Evolutionary conservation across 352 stramenopile genomes (phyloP).

Genomic region (Phytophthora parvispora): DNA sequence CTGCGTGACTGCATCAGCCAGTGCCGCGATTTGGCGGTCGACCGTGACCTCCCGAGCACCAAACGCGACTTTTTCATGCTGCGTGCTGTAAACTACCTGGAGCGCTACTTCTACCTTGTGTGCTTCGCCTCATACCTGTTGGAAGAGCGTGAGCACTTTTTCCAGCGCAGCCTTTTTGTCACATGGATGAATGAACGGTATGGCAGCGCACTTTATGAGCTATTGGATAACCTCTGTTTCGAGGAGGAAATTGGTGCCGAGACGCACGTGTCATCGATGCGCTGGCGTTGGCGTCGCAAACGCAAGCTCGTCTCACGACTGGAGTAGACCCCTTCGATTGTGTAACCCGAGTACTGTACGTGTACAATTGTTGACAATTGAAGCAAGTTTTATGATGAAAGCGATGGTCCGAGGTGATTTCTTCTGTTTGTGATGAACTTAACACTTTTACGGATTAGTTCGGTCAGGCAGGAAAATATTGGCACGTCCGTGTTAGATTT

Average conservation of each 20-base stretch:
- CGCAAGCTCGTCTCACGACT: slow-evolving; percentile 86
- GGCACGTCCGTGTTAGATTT: too few relatives aligned
- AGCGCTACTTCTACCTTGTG: slow-evolving; percentile 93
- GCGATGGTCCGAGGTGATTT: too few relatives aligned
- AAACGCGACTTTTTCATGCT: slow-evolving; percentile 89
- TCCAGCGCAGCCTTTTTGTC: slow-evolving; percentile 73
- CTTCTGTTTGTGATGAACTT: too few relatives aligned
- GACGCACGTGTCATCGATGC: slow-evolving; percentile 84
- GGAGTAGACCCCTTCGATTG: slow-evolving; percentile 54
- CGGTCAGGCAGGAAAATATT: too few relatives aligned
- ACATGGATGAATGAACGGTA: slow-evolving; percentile 89
- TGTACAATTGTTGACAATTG: too few relatives aligned
- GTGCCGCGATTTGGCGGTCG: slow-evolving; percentile 79
- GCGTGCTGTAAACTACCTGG: slow-evolving; percentile 89
- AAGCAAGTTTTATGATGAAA: too few relatives aligned
- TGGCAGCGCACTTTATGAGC: slow-evolving; percentile 81
- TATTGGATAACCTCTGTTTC: slow-evolving; percentile 90
- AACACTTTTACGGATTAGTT: too few relatives aligned
- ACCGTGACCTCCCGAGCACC: slow-evolving; percentile 65
- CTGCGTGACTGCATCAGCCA: slow-evolving; percentile 87
- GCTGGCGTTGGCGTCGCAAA: slow-evolving; percentile 90
- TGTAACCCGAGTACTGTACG: too few relatives aligned
- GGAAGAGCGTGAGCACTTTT: slow-evolving; percentile 66
- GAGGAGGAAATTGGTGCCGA: slow-evolving; percentile 83
- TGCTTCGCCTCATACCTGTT: slow-evolving; percentile 91